Evolutionary conservation across 805 yeast genomes (phyloP).

Genomic region (Yarrowia sp.): DNA sequence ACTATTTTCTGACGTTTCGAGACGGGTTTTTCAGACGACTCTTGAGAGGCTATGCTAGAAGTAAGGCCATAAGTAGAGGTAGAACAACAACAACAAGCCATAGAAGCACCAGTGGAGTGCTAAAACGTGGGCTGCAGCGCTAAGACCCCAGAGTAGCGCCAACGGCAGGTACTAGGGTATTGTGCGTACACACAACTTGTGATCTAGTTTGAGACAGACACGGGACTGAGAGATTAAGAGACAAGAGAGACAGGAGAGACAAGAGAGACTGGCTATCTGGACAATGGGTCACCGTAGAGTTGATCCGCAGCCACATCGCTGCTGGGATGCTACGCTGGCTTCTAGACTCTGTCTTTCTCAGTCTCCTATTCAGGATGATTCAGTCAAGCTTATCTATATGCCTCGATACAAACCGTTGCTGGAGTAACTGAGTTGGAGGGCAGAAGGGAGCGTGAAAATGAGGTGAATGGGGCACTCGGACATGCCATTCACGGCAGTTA

Average conservation of each 20-base stretch:
- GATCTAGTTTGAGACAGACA: not conserved
- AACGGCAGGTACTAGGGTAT: conserved; percentile 12
- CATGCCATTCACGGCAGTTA: no score
- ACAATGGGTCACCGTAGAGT: not conserved
- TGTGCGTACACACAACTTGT: not conserved
- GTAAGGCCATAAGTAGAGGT: no score
- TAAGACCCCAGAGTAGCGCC: not conserved
- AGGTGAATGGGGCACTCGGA: no score
- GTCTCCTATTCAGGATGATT: not conserved
- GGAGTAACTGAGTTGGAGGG: not conserved
- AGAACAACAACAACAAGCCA: not conserved
- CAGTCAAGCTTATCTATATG: conserved; percentile 1
- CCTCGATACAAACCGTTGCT: conserved; percentile 8
- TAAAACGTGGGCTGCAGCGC: not conserved
- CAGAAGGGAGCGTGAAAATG: no score
- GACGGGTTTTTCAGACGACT: not conserved
- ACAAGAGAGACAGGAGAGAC: no score
- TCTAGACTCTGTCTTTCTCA: not conserved
- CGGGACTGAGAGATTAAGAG: not conserved
- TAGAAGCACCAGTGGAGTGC: not conserved
- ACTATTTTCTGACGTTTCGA: not conserved
- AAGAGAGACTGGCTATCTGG: no score
- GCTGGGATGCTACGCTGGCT: conserved; percentile 13
- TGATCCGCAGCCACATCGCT: conserved; percentile 5
- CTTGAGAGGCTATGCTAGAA: no score